Conservation (phyloP, 495 filamentous ascomycete species). For the Penicillium nucicola region DNA sequence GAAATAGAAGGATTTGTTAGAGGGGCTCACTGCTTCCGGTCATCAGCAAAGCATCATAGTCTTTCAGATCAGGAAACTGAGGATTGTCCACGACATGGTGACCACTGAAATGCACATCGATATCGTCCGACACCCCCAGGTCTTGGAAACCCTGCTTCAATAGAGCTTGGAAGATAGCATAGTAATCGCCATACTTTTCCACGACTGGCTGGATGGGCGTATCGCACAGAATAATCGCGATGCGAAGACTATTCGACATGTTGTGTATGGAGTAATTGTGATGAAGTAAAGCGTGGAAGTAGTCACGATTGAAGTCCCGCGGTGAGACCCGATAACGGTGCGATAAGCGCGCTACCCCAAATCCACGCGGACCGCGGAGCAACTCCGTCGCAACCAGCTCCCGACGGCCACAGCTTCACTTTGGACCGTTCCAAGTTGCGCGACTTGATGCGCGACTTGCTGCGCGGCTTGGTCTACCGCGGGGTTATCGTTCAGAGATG, state of each 20-base stretch:
- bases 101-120: constrained; percentile 51
- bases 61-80: constrained; percentile 60
- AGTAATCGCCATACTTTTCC: constrained; percentile 64
- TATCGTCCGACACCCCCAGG: constrained; percentile 14
- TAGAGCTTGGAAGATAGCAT: constrained; percentile 65
- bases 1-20: background rate
- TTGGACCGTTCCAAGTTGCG: background rate
- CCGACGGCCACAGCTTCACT: background rate
- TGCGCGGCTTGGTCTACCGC: background rate
- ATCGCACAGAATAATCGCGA: constrained; percentile 80
- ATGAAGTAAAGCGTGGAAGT: background rate
- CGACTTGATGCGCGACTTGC: background rate
- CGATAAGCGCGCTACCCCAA: constrained; percentile 21
- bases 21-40: constrained; percentile 59
- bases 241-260: constrained; percentile 43
- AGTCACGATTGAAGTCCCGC: no score
- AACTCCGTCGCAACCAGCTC: background rate
- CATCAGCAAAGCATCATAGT: constrained; percentile 72
- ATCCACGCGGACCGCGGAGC: constrained; percentile 26
- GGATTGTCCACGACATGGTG: constrained; percentile 60
- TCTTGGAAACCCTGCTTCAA: constrained; percentile 47
- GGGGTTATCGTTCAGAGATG: background rate
- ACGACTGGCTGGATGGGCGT: constrained; percentile 55
- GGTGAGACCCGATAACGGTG: no score
- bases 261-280: background rate